phyloP scores from a whole-genome alignment of 83 land plant genomes.

The Isoetes engelmannii region DNA sequence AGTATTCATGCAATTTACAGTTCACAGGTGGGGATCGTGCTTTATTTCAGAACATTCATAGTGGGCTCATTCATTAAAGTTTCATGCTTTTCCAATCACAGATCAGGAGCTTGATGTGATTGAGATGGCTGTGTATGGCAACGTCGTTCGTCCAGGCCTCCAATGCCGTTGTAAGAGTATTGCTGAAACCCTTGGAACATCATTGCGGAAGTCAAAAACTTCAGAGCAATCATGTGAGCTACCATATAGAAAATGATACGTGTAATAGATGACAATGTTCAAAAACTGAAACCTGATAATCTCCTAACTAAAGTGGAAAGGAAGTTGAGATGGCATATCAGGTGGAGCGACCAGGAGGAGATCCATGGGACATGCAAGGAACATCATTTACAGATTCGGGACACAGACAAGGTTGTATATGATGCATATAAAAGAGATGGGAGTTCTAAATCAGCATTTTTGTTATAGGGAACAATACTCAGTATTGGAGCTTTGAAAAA shows the following conservation, averaged over 20 bases:
- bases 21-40: slow-evolving; percentile 51
- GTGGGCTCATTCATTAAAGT: not conserved
- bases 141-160: slow-evolving; percentile 86
- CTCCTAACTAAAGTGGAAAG: too few species aligned
- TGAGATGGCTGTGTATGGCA: slow-evolving; percentile 98
- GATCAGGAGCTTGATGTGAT: slow-evolving; percentile 93
- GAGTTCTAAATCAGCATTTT: too few species aligned
- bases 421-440: too few species aligned
- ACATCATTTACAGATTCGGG: too few species aligned
- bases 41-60: not conserved
- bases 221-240: slow-evolving; percentile 33
- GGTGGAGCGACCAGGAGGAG: too few species aligned
- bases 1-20: slow-evolving; percentile 73
- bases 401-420: too few species aligned
- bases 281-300: too few species aligned
- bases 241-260: slow-evolving; percentile 18
- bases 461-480: too few species aligned
- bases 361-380: too few species aligned
- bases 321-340: too few species aligned
- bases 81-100: slow-evolving; percentile 16
- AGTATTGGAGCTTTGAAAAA: too few species aligned
- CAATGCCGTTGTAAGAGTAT: slow-evolving; percentile 88
- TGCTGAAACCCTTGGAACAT: slow-evolving; percentile 70
- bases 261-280: too few species aligned
- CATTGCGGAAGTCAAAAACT: slow-evolving; percentile 41